Evolutionary conservation across 371 early-diverging fungal genomes (phyloP).

Genomic region (Dichotomocladium elegans): DNA sequence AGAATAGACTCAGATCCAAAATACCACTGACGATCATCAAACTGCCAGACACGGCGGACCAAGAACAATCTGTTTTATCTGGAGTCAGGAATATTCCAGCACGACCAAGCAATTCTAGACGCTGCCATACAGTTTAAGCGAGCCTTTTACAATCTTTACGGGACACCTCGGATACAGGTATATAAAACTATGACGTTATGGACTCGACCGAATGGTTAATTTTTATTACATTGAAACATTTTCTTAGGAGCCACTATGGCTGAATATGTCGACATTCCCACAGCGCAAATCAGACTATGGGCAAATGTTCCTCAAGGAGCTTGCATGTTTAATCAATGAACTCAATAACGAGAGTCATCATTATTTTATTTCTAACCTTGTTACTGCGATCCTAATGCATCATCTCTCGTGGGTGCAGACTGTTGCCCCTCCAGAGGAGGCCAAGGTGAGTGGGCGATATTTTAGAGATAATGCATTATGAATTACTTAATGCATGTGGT

Average conservation of each 20-base stretch:
- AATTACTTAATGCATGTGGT: no score
- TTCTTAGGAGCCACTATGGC: conserved; percentile 57
- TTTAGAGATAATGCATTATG: no score
- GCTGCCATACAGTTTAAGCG: conserved; percentile 51
- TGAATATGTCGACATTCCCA: conserved; percentile 64
- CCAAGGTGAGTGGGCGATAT: conserved; percentile 20
- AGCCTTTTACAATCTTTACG: conserved; percentile 49
- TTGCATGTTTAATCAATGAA: conserved; percentile 44
- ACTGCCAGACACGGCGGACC: not conserved
- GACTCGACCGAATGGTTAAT: not conserved
- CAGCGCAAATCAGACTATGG: conserved; percentile 45
- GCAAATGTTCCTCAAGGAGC: conserved; percentile 45
- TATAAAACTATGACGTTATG: not conserved
- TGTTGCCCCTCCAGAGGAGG: conserved; percentile 49
- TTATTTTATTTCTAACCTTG: conserved; percentile 48
- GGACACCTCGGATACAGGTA: conserved; percentile 62
- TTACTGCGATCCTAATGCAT: conserved; percentile 54
- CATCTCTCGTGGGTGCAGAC: conserved; percentile 68
- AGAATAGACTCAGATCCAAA: no score
- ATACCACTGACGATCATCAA: no score
- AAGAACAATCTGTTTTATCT: conserved; percentile 23
- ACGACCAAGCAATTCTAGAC: conserved; percentile 44
- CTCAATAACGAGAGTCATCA: conserved; percentile 36
- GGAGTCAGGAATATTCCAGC: conserved; percentile 45
- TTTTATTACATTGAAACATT: conserved; percentile 1